These are phyloP conservation scores for Crucihimalaya himalaica DNA, from an alignment of 345 rosid species.

Conservation along the genomic window DNA sequence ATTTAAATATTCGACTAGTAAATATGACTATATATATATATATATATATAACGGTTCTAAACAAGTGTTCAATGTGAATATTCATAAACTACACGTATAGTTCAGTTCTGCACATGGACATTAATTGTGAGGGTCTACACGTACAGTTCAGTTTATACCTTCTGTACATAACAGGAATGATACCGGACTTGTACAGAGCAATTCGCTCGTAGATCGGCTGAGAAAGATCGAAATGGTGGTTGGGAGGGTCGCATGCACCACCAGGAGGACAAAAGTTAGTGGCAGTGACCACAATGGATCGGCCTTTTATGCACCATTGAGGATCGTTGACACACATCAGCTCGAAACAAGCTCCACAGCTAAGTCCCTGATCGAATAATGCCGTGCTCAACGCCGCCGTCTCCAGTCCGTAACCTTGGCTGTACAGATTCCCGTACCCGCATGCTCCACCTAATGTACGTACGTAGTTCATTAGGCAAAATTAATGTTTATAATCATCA, in stretches of 20 bases:
- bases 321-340: constrained; percentile 67
- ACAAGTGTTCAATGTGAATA: neutral
- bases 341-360: constrained; percentile 71
- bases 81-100: neutral
- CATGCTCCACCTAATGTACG: constrained; percentile 81
- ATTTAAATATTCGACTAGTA: neutral
- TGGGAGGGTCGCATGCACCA: constrained; percentile 82
- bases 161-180: constrained; percentile 75
- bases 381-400: constrained; percentile 82
- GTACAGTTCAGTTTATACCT: constrained; percentile 44
- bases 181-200: constrained; percentile 67
- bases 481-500: neutral
- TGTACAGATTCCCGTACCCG: constrained; percentile 73
- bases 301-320: constrained; percentile 68
- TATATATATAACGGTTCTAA: no score
- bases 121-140: neutral
- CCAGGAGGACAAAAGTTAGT: constrained; percentile 92
- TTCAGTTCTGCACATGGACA: neutral
- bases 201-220: constrained; percentile 73
- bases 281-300: constrained; percentile 66
- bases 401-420: constrained; percentile 69
- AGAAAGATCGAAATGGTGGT: constrained; percentile 76
- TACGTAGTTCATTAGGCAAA: neutral
- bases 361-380: constrained; percentile 60
- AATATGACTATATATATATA: neutral